Base-by-base conservation (phyloP, 371 early-diverging fungal genomes). In the Syncephalis plumigaleata region DNA sequence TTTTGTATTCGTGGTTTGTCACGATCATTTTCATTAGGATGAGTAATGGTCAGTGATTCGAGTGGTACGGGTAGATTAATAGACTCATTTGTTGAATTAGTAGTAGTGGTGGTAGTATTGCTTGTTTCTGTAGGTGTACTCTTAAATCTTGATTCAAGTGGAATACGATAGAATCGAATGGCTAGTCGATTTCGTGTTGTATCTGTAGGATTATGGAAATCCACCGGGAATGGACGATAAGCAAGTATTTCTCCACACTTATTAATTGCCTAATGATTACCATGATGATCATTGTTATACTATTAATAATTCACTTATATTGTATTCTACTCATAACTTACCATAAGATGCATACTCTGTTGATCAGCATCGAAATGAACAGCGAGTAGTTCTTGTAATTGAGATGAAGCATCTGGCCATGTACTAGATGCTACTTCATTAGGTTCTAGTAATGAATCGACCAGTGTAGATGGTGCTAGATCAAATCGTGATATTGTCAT, bases 271-370 rank as follows among this genome's bases (percentile, higher is more conserved):
- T 80, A 57, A 9, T 18, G 16, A 49, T 53, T 17, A 22, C 7
- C 36, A 18, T 45, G 38, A 38, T 36, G 36, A 48, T 24, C 25
- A 21, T 36, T 18, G 26, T 25, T 21, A 40, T n/a, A 15, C 24
- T 16, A 44, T 31, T 16, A 27, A 39, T 46, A 25, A 21, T 42
- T 13, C 20, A 9, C 2, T 27, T 22, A n/a, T 24, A 44, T 17
- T 23, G 38, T 21, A 45, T 22, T 27, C 2, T 44, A 40, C 25
- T 31, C 8, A 46, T 13, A 48, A n/a, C 63, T 54, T 66, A 81
- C 83, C 44, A 89, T 67, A 8, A 89, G 49, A 54, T 82, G 84
- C 9, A 81, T 73, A 31, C 70, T 66, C 36, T 70, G 68, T 31
- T 62, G 56, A 15, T 69, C 58, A 25, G 57, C 55, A 36, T 86